Percentiles rank a stretch among this genome's conserved stretches.
Evolutionary conservation across 768 basidiomycete genomes (phyloP).

Genomic region (Phallus indusiatus): DNA sequence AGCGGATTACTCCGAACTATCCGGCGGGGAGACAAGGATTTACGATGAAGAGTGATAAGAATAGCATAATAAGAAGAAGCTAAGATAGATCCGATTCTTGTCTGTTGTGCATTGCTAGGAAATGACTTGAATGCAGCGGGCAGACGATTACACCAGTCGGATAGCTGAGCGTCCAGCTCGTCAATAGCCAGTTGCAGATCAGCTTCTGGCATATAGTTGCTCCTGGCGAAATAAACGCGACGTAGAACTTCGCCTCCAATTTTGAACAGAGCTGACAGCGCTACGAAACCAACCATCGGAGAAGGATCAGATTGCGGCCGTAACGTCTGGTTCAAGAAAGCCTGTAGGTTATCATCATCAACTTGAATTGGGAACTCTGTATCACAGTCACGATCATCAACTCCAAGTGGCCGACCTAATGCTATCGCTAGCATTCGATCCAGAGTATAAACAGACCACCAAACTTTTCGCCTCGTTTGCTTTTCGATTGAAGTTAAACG

Average conservation of each 20-base stretch:
- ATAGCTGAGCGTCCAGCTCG: slow-evolving; percentile 63
- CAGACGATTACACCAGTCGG: slow-evolving; percentile 76
- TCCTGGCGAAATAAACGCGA: slow-evolving; percentile 73
- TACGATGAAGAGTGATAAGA: slow-evolving; percentile 79
- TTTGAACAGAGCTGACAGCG: slow-evolving; percentile 69
- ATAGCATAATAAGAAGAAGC: slow-evolving; percentile 88
- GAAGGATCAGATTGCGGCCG: slow-evolving; percentile 46
- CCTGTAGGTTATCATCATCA: slow-evolving; percentile 68
- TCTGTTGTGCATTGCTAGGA: slow-evolving; percentile 66
- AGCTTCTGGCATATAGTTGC: slow-evolving; percentile 59
- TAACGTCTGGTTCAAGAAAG: slow-evolving; percentile 60
- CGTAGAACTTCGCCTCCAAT: slow-evolving; percentile 77
- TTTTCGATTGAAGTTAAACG: slow-evolving; percentile 67
- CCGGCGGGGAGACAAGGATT: slow-evolving; percentile 51
- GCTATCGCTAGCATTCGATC: slow-evolving; percentile 90
- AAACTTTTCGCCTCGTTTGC: slow-evolving; percentile 82
- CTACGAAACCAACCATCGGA: slow-evolving; percentile 75
- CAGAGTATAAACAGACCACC: slow-evolving; percentile 90
- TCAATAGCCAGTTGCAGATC: slow-evolving; percentile 77
- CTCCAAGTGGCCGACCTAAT: slow-evolving; percentile 77
- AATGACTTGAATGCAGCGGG: slow-evolving; percentile 67
- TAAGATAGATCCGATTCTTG: slow-evolving; percentile 72
- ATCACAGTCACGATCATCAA: slow-evolving; percentile 87
- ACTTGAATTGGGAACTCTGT: slow-evolving; percentile 76
- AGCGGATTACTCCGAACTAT: slow-evolving; percentile 63